Evolutionary conservation across 768 basidiomycete species (phyloP).

Genomic region (Clathrus columnatus): DNA sequence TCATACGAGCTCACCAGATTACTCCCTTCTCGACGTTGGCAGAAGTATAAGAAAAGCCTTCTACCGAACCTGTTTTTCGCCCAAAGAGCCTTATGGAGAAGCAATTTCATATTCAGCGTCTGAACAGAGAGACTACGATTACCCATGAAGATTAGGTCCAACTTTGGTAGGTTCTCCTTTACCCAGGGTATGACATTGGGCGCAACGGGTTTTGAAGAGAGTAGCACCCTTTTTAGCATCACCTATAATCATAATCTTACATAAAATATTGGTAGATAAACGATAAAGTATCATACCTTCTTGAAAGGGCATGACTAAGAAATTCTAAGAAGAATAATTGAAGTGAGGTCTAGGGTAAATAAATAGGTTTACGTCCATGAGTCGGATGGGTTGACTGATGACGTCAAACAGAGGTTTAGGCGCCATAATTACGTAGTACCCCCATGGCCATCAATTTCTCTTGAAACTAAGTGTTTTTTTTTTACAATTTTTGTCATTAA

Average conservation of each 20-base stretch:
- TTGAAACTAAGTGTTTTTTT: no score
- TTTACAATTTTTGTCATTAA: no score
- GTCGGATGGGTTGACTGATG: no score
- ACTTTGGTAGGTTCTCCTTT: constrained; percentile 78
- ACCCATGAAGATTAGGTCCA: constrained; percentile 94
- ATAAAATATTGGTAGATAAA: neutral
- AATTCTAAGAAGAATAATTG: no score
- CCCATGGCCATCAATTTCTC: no score
- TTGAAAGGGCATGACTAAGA: constrained; percentile 7
- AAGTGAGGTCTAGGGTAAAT: no score
- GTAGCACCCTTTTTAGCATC: constrained; percentile 83
- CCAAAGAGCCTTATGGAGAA: constrained; percentile 54
- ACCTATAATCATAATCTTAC: constrained; percentile 36
- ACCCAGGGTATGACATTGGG: constrained; percentile 87
- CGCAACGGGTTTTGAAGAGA: constrained; percentile 94
- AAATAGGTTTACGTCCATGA: no score
- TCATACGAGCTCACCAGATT: constrained; percentile 41
- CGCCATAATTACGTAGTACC: no score
- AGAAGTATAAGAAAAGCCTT: constrained; percentile 84
- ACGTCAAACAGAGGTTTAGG: no score
- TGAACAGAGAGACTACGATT: constrained; percentile 21
- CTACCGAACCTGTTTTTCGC: constrained; percentile 77
- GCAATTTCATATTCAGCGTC: neutral
- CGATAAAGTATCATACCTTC: neutral
- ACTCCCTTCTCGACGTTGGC: constrained; percentile 96